Percentiles rank a stretch among this genome's conserved stretches.
Evolutionary conservation across 1,139 yeast species (phyloP).

Genomic region (Candida gigantensis): DNA sequence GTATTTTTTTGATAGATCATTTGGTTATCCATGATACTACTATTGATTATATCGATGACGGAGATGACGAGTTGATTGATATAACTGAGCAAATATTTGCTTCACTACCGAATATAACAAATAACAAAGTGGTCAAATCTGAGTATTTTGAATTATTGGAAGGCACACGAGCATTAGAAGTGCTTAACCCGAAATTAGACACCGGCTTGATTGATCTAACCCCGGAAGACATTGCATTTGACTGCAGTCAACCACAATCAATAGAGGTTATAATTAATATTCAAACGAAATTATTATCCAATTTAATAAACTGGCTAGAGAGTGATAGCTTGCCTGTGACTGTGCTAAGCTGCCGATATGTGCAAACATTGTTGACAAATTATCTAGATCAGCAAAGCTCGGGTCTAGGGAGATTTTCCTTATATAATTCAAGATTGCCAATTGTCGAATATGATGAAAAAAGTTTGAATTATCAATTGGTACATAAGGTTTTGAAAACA

Average conservation of each 20-base stretch:
- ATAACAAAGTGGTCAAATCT: conserved; percentile 51
- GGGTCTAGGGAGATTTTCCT: conserved; percentile 19
- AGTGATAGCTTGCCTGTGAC: conserved; percentile 64
- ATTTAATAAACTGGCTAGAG: conserved; percentile 60
- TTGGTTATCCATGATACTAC: conserved; percentile 7
- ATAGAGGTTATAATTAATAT: conserved; percentile 45
- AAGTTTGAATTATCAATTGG: conserved; percentile 25
- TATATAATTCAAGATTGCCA: conserved; percentile 21
- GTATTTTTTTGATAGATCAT: conserved; percentile 5
- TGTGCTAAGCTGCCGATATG: conserved; percentile 64
- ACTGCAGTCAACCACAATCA: conserved; percentile 33
- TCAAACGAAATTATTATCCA: conserved; percentile 45
- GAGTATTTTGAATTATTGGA: conserved; percentile 60
- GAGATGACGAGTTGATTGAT: conserved; percentile 34
- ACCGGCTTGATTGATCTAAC: conserved; percentile 54
- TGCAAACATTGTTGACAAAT: conserved; percentile 52
- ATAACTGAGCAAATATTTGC: conserved; percentile 42
- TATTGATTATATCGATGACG: conserved; percentile 1
- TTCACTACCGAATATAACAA: conserved; percentile 31
- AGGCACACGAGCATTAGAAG: conserved; percentile 75
- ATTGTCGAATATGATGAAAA: conserved; percentile 1
- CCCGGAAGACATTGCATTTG: conserved; percentile 40
- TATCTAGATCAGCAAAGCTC: conserved; percentile 23
- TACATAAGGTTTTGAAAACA: conserved; percentile 50
- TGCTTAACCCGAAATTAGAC: conserved; percentile 61